Evolutionary conservation across 129 eudicot species (phyloP).

Genomic region (Tagetes erecta): DNA sequence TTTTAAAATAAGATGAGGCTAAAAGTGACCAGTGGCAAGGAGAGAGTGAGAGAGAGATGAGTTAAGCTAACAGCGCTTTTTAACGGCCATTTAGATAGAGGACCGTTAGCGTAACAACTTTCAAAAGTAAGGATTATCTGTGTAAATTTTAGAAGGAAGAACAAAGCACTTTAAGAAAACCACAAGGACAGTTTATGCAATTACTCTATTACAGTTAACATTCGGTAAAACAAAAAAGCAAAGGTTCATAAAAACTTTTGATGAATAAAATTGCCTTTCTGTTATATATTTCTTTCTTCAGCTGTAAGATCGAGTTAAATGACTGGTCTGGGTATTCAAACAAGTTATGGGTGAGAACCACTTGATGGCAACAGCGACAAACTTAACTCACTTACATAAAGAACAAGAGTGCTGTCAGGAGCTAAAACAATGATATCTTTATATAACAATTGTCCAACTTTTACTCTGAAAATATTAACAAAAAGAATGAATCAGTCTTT

Average conservation of each 20-base stretch:
- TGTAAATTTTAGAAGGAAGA: not conserved
- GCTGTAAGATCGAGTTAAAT: not conserved
- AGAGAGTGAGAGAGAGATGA: too few species aligned
- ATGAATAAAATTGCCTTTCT: not conserved
- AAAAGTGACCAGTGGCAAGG: too few species aligned
- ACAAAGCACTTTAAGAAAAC: not conserved
- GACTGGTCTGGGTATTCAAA: not conserved
- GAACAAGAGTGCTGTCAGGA: conserved; percentile 70
- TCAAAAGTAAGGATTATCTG: not conserved
- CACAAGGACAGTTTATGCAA: not conserved
- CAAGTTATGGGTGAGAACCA: conserved; percentile 14
- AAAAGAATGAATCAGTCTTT: conserved; percentile 11
- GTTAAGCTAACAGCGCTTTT: too few species aligned
- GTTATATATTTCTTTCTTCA: not conserved
- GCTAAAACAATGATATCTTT: conserved; percentile 76
- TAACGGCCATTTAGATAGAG: not conserved
- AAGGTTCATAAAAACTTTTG: not conserved
- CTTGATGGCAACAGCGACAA: conserved; percentile 19
- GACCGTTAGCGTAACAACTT: not conserved
- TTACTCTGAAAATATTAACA: conserved; percentile 49
- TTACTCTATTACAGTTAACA: not conserved
- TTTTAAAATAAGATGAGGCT: too few species aligned
- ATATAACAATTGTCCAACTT: conserved; percentile 65
- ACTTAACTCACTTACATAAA: conserved; percentile 69
- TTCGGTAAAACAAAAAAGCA: not conserved